Evolutionary conservation across 495 filamentous ascomycete genomes (phyloP).

Genomic region (Penicillium alfredii): DNA sequence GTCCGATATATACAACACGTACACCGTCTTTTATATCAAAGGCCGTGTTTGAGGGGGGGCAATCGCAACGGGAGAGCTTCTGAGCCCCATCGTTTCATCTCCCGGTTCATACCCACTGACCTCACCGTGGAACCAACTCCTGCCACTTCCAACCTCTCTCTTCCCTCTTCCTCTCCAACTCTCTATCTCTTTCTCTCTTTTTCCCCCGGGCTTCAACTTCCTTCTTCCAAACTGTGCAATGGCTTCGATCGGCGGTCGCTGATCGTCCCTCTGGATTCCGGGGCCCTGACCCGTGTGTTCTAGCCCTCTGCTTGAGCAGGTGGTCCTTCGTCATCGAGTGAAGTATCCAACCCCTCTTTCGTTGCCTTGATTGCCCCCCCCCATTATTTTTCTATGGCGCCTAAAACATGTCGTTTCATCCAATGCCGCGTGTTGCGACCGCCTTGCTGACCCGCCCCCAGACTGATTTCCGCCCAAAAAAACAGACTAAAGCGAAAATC

Average conservation of each 20-base stretch:
- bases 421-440: constrained; percentile 9
- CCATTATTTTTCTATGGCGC: too few species aligned
- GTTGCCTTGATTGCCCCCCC: constrained; percentile 10
- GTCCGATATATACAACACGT: constrained; percentile 15
- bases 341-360: constrained; percentile 7
- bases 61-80: too few species aligned
- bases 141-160: constrained; percentile 11
- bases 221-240: too few species aligned
- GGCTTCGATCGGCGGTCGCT: constrained; percentile 8
- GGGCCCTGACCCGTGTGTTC: constrained; percentile 9
- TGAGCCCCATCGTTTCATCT: constrained; percentile 9
- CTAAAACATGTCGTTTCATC: too few species aligned
- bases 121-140: constrained; percentile 14
- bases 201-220: too few species aligned
- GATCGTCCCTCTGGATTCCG: constrained; percentile 6
- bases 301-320: constrained; percentile 16
- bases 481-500: constrained; percentile 1
- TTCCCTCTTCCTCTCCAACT: constrained; percentile 8
- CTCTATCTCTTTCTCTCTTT: constrained; percentile 8
- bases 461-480: constrained; percentile 3
- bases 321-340: constrained; percentile 23
- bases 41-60: too few species aligned
- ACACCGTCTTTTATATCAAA: constrained; percentile 18
- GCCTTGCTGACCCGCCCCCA: constrained; percentile 11
- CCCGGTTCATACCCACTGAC: too few species aligned